Conservation (phyloP, 2,329 filamentous ascomycete genomes). For the Furcasterigmium furcatum region DNA sequence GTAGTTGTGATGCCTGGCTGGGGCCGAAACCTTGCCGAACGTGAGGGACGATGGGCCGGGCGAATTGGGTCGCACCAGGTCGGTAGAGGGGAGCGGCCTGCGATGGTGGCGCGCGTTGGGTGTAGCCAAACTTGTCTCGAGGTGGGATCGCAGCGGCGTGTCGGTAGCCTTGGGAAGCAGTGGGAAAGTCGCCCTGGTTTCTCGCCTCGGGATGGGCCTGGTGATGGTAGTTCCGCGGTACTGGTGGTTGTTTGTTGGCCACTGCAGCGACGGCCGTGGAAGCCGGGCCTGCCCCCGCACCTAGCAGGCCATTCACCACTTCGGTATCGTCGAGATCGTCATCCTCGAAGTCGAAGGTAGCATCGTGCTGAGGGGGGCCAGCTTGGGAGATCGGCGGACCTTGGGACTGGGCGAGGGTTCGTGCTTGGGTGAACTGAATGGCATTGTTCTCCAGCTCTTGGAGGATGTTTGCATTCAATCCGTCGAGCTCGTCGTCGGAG, state of each 20-base stretch:
- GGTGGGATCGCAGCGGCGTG: conserved; percentile 10
- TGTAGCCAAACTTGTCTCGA: background rate
- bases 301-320: conserved; percentile 46
- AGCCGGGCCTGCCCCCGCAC: conserved; percentile 27
- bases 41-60: conserved; percentile 24
- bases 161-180: conserved; percentile 11
- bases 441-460: conserved; percentile 63
- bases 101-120: background rate
- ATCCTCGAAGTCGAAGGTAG: conserved; percentile 42
- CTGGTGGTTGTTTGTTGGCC: conserved; percentile 30
- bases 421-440: conserved; percentile 56
- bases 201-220: conserved; percentile 7
- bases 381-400: conserved; percentile 12
- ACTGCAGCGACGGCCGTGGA: conserved; percentile 6
- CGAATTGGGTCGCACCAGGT: conserved; percentile 37
- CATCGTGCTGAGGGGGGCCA: conserved; percentile 32
- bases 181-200: conserved; percentile 1
- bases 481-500: conserved; percentile 61
- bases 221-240: conserved; percentile 23
- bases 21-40: conserved; percentile 26
- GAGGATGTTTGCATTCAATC: conserved; percentile 53
- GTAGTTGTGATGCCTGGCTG: conserved; percentile 22
- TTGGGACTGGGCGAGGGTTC: conserved; percentile 22
- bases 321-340: conserved; percentile 57
- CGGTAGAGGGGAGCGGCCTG: conserved; percentile 12